These are phyloP conservation scores for Musa itinerans DNA, from an alignment of 176 grass and related monocot species.

Conservation along the genomic window DNA sequence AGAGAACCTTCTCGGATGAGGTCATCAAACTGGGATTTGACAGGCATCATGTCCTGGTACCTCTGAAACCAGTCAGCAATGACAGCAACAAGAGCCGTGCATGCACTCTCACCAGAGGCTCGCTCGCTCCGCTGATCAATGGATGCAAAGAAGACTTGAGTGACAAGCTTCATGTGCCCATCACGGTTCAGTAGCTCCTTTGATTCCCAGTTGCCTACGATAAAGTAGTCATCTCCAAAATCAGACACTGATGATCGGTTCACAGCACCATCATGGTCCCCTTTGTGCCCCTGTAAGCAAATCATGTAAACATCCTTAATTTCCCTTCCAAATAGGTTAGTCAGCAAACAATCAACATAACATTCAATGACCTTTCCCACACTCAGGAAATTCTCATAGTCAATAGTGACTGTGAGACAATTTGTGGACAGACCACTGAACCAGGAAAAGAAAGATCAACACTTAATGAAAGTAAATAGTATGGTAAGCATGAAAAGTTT, in stretches of 20 bases:
- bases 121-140: slow-evolving; percentile 91
- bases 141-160: slow-evolving; percentile 80
- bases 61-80: slow-evolving; percentile 83
- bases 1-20: slow-evolving; percentile 91
- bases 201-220: slow-evolving; percentile 72
- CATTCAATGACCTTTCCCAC: background rate
- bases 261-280: slow-evolving; percentile 29
- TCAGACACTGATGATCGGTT: slow-evolving; percentile 45
- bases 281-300: slow-evolving; percentile 50
- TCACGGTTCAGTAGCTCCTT: slow-evolving; percentile 74
- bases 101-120: slow-evolving; percentile 88
- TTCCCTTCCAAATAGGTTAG: background rate
- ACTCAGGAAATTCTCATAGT: background rate
- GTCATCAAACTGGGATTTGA: slow-evolving; percentile 72
- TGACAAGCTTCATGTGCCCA: slow-evolving; percentile 63
- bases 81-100: slow-evolving; percentile 80
- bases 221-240: slow-evolving; percentile 89
- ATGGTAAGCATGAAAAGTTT: background rate
- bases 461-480: background rate
- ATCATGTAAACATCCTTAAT: slow-evolving; percentile 20
- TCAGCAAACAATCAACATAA: background rate
- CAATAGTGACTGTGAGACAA: background rate
- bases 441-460: background rate
- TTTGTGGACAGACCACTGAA: background rate
- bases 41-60: slow-evolving; percentile 70